Conservation (phyloP, 179 eudicot species). For the Beta macrorhiza region DNA sequence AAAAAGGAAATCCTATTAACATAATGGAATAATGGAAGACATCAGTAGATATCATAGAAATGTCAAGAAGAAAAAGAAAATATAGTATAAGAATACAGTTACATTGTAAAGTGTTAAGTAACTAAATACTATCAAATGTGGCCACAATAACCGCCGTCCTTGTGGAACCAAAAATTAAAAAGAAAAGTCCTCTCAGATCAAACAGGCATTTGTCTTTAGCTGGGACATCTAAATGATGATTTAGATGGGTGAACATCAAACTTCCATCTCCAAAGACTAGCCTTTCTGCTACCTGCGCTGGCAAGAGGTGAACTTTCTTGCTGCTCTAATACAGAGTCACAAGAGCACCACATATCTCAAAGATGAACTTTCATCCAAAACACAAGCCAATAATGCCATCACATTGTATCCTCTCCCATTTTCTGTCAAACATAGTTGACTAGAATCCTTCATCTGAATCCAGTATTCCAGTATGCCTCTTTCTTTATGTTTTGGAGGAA, state of each 20-base stretch:
- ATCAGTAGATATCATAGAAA: not conserved
- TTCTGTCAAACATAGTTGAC: not conserved
- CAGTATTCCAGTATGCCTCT: not conserved
- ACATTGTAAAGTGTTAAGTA: too few species aligned
- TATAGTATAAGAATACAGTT: not conserved
- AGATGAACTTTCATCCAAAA: too few species aligned
- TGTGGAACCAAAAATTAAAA: too few species aligned
- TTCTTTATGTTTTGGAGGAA: not conserved
- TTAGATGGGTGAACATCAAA: not conserved
- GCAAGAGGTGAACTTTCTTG: not conserved
- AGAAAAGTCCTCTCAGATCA: not conserved
- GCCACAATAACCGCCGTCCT: too few species aligned
- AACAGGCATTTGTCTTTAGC: not conserved
- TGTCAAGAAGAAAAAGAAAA: not conserved
- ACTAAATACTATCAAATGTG: not conserved
- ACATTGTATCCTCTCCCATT: not conserved
- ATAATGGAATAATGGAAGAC: not conserved
- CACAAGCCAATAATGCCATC: not conserved
- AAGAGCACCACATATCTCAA: too few species aligned
- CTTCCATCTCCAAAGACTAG: not conserved
- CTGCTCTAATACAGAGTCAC: too few species aligned
- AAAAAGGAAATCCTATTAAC: not conserved
- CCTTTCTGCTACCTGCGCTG: not conserved
- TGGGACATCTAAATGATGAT: not conserved
- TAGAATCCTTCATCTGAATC: not conserved